These are phyloP conservation scores for Aspergillus melleus DNA, from an alignment of 2,329 filamentous ascomycete species.

Conservation along the genomic window DNA sequence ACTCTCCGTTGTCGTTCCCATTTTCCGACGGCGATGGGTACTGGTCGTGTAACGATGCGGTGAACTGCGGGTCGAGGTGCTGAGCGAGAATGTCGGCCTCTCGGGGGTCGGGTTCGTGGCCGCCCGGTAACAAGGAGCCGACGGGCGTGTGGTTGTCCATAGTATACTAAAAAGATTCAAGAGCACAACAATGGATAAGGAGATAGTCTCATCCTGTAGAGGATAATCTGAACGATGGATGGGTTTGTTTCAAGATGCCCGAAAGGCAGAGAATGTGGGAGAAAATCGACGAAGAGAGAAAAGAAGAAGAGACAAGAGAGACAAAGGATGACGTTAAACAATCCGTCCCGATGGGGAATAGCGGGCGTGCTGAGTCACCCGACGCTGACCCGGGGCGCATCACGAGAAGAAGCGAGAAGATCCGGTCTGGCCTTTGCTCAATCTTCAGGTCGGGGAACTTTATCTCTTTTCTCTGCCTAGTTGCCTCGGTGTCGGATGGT, in stretches of 20 bases:
- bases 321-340: neutral
- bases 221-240: neutral
- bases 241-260: neutral
- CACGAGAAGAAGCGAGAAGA: neutral
- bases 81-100: conserved; percentile 4
- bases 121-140: neutral
- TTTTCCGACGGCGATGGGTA: neutral
- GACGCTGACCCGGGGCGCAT: neutral
- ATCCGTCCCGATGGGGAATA: neutral
- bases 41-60: neutral
- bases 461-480: too few species aligned
- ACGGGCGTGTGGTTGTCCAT: neutral
- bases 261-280: neutral
- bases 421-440: neutral
- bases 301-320: neutral
- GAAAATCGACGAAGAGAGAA: neutral
- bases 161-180: neutral
- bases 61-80: conserved; percentile 3
- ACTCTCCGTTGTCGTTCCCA: neutral
- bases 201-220: neutral
- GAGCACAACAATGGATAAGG: neutral
- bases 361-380: neutral
- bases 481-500: too few species aligned
- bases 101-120: neutral
- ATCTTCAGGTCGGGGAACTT: too few species aligned